Conservation (phyloP, 2,329 filamentous ascomycete species). For the Cytospora schulzeri region DNA sequence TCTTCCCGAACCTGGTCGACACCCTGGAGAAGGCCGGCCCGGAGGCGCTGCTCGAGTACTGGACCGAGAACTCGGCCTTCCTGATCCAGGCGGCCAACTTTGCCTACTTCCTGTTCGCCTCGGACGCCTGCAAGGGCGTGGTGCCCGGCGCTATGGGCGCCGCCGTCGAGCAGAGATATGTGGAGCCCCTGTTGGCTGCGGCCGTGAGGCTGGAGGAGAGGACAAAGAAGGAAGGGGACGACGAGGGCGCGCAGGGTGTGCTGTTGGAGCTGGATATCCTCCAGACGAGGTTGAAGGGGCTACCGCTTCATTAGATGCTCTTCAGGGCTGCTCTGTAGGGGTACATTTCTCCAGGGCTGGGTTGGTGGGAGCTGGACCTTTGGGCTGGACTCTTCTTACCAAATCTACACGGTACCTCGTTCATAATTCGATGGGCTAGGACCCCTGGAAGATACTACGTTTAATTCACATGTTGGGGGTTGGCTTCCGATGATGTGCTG, state of each 20-base stretch:
- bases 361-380: not conserved
- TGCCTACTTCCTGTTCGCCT: slow-evolving; percentile 56
- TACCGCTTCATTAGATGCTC: slow-evolving; percentile 21
- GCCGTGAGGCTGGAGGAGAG: slow-evolving; percentile 40
- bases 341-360: not conserved
- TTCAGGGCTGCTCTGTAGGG: not conserved
- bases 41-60: slow-evolving; percentile 52
- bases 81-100: slow-evolving; percentile 65
- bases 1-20: slow-evolving; percentile 60
- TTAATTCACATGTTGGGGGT: not conserved
- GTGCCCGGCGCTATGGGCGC: slow-evolving; percentile 59
- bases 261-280: slow-evolving; percentile 27
- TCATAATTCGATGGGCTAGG: not conserved
- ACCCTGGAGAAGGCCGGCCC: slow-evolving; percentile 39
- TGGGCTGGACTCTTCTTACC: not conserved
- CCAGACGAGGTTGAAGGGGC: slow-evolving; percentile 23
- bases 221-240: slow-evolving; percentile 16
- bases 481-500: not conserved
- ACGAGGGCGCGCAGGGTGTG: slow-evolving; percentile 15
- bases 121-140: slow-evolving; percentile 47
- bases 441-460: not conserved
- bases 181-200: slow-evolving; percentile 53
- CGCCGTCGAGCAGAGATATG: slow-evolving; percentile 61
- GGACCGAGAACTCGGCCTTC: slow-evolving; percentile 54
- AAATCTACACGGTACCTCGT: not conserved